A percentile compares a stretch with the other conserved stretches of the same genome.
phyloP scores from a whole-genome alignment of 371 early-diverging fungal genomes.

The Rhizomucor miehei region DNA sequence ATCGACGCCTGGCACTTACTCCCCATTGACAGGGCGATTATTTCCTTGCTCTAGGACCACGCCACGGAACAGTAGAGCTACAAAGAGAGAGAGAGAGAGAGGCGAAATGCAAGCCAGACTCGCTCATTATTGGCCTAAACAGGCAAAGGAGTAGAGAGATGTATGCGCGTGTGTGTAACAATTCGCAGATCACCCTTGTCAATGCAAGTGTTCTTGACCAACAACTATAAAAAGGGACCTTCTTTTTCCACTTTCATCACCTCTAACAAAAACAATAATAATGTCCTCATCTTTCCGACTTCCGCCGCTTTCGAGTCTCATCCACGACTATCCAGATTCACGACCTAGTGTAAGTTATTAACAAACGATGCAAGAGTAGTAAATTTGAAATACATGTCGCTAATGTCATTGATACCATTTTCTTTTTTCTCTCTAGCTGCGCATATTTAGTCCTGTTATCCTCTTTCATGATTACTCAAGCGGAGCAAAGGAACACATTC shows the following conservation, averaged over 20 bases:
- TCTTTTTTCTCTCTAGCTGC: conserved; percentile 8
- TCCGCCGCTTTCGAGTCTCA: neutral
- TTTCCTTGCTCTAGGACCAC: conserved; percentile 3
- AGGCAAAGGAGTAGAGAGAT: neutral
- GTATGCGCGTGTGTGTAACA: neutral
- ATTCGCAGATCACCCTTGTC: conserved; percentile 10
- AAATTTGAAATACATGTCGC: neutral
- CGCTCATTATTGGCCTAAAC: conserved; percentile 7
- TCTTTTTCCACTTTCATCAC: conserved; percentile 6
- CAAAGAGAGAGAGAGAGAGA: no score
- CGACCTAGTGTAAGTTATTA: neutral
- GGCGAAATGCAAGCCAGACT: conserved; percentile 6
- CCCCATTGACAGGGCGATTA: no score
- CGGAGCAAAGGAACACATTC: neutral
- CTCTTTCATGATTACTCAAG: conserved; percentile 18
- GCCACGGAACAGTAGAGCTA: neutral
- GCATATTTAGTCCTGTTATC: conserved; percentile 19
- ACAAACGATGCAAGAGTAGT: neutral
- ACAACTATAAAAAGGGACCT: neutral
- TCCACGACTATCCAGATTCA: neutral
- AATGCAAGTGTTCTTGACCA: conserved; percentile 3
- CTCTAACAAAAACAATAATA: neutral
- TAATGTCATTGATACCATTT: conserved; percentile 7
- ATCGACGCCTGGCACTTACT: neutral
- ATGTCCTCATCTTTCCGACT: neutral